A percentile compares a stretch with the other conserved stretches of the same genome.
Conservation (phyloP, 345 rosid species). For the Microcos paniculata region DNA sequence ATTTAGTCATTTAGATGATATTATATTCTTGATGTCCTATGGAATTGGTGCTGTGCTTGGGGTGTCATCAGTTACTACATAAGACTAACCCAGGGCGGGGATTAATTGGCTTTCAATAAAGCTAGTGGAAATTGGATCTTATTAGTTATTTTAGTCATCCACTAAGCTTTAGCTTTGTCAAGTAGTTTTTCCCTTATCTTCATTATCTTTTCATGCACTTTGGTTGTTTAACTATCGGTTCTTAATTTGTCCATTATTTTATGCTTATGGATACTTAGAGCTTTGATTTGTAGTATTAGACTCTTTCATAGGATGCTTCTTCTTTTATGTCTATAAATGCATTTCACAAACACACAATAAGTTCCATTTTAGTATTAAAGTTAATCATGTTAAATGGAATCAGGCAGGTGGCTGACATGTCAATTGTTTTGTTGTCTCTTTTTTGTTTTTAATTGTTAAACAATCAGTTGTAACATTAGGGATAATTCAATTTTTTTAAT, state of each 20-base stretch:
- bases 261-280: not conserved
- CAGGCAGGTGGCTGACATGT: not conserved
- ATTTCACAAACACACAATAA: not conserved
- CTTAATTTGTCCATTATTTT: not conserved
- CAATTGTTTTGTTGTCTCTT: not conserved
- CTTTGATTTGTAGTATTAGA: not conserved
- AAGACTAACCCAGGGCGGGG: not conserved
- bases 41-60: not conserved
- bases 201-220: not conserved
- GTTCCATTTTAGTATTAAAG: slow-evolving; percentile 1
- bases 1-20: not conserved
- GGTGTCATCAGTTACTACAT: not conserved
- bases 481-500: not conserved
- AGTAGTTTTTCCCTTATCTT: not conserved
- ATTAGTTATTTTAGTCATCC: not conserved
- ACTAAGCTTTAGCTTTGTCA: not conserved
- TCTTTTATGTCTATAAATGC: not conserved
- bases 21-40: not conserved
- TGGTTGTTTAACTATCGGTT: not conserved
- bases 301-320: not conserved
- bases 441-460: not conserved
- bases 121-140: not conserved
- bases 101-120: not conserved
- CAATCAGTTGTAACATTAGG: not conserved
- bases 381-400: not conserved